Conservation (phyloP, 192 early-diverging fungal genomes). For the Chytriomyces confervae region DNA sequence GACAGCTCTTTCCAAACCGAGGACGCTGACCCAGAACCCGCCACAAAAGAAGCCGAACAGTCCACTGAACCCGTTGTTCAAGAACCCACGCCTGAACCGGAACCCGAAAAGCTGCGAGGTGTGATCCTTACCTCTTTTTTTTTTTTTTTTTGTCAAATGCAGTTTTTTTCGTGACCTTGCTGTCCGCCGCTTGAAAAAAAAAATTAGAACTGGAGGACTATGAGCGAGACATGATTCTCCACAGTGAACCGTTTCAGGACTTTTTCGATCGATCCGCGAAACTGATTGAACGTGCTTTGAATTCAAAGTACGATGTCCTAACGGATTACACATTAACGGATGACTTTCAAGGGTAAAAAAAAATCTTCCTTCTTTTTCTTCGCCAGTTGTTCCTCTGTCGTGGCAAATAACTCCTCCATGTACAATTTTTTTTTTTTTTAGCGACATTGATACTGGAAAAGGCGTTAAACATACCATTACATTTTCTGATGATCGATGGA, state of each 20-base stretch:
- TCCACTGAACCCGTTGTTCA: constrained; percentile 34
- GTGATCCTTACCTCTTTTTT: neutral
- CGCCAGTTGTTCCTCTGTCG: no score
- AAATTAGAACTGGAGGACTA: constrained; percentile 78
- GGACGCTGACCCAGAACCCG: constrained; percentile 45
- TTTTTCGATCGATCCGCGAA: constrained; percentile 90
- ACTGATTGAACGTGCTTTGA: constrained; percentile 87
- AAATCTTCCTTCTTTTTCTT: no score
- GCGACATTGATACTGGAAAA: constrained; percentile 69
- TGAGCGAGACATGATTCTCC: constrained; percentile 77
- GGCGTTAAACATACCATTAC: constrained; percentile 70
- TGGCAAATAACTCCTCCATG: neutral
- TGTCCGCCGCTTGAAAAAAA: no score
- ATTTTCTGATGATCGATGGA: constrained; percentile 84
- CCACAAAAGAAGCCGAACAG: constrained; percentile 39
- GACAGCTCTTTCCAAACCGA: constrained; percentile 41
- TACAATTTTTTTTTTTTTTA: constrained; percentile 17
- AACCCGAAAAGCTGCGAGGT: constrained; percentile 41
- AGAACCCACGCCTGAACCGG: constrained; percentile 45
- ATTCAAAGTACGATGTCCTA: constrained; percentile 88
- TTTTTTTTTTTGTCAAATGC: no score
- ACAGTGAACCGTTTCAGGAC: constrained; percentile 75
- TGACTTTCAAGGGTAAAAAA: constrained; percentile 32
- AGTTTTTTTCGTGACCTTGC: no score
- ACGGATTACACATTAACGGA: constrained; percentile 79